These are phyloP conservation scores for Nematodospora anomalae DNA, from an alignment of 1,139 yeast species.

Conservation along the genomic window DNA sequence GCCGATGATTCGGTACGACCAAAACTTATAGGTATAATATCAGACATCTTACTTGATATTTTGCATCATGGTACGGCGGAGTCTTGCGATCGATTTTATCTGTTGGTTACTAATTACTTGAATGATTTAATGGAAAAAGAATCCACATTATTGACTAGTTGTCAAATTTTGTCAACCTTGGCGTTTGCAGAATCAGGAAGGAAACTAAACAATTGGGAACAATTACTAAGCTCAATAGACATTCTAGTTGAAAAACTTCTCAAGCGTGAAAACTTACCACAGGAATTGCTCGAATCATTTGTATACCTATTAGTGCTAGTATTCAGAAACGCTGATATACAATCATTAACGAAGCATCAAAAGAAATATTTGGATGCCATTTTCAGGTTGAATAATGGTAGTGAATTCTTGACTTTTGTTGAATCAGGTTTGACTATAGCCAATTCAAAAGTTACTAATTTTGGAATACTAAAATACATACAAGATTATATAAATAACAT, in stretches of 20 bases:
- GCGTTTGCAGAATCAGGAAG: slow-evolving; percentile 69
- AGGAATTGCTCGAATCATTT: slow-evolving; percentile 30
- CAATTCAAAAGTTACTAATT: slow-evolving; percentile 45
- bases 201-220: slow-evolving; percentile 51
- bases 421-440: slow-evolving; percentile 46
- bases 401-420: slow-evolving; percentile 49
- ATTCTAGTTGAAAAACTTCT: slow-evolving; percentile 15
- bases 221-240: slow-evolving; percentile 19
- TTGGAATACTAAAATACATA: slow-evolving; percentile 46
- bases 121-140: slow-evolving; percentile 14
- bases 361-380: slow-evolving; percentile 40
- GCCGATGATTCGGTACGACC: slow-evolving; percentile 13
- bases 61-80: slow-evolving; percentile 62
- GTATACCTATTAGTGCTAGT: slow-evolving; percentile 47
- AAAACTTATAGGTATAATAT: slow-evolving; percentile 41
- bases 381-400: slow-evolving; percentile 28
- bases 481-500: slow-evolving; percentile 49
- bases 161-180: slow-evolving; percentile 42
- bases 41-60: slow-evolving; percentile 61
- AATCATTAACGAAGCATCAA: slow-evolving; percentile 49
- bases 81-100: slow-evolving; percentile 50
- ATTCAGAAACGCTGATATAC: slow-evolving; percentile 61
- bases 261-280: slow-evolving; percentile 1
- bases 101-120: slow-evolving; percentile 30
- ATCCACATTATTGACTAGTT: slow-evolving; percentile 17